phyloP scores from a whole-genome alignment of 2,329 filamentous ascomycete species.

The Beauveria sp. region DNA sequence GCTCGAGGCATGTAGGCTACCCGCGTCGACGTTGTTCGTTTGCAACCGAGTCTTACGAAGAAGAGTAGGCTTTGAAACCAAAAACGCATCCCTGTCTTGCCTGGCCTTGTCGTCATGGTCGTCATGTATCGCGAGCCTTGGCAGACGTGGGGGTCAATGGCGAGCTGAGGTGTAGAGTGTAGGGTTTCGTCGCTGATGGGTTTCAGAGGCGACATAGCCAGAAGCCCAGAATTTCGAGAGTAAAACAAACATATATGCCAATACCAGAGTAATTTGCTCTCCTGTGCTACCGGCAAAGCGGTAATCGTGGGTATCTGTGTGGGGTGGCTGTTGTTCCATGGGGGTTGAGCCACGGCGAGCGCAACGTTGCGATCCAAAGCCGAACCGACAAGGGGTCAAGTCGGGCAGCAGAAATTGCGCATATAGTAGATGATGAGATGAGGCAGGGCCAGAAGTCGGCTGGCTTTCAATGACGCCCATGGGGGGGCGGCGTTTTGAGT shows the following conservation, averaged over 20 bases:
- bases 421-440: neutral
- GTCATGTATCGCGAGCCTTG: too few species aligned
- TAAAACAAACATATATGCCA: too few species aligned
- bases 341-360: neutral
- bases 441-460: neutral
- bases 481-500: neutral
- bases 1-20: too few species aligned
- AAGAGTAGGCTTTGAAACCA: too few species aligned
- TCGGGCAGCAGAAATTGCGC: neutral
- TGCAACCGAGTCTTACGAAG: too few species aligned
- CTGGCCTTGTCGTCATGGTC: too few species aligned
- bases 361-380: conserved; percentile 1
- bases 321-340: neutral
- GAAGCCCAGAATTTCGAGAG: neutral
- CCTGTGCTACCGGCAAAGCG: neutral
- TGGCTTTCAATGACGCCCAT: neutral
- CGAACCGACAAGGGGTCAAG: neutral
- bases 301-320: neutral
- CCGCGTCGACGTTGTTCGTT: too few species aligned
- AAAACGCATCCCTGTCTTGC: too few species aligned
- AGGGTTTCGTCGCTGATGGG: too few species aligned
- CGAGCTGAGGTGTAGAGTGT: too few species aligned
- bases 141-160: too few species aligned
- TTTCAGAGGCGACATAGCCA: neutral
- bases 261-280: neutral